Evolutionary conservation across 768 basidiomycete species (phyloP), one percentile per base, ranked within the genome.

Genomic region (Rubroboletus pulcherrimus): DNA sequence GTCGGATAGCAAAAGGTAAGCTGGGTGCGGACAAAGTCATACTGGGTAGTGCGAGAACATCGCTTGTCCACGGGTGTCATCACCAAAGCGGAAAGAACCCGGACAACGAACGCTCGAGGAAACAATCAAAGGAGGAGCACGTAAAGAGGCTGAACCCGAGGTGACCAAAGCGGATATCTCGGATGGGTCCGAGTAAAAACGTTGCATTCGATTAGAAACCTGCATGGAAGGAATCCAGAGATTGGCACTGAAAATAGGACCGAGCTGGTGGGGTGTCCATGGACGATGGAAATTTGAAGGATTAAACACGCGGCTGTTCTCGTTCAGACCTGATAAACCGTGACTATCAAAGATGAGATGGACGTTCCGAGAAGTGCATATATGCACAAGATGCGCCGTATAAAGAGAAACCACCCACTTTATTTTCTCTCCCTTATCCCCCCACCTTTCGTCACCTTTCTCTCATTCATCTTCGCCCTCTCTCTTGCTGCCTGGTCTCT

Each of bases 351-450:
- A 40, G 8, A 24, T 24, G 9, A 12, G 21, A 38, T n/a, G 30
- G 14, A 49, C 5, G 7, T 51, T 14, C 24, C 35, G n/a, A 37
- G 34, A 54, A 14, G 34, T 21, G 39, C 49, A 21, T 39, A 19
- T 31, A 51, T 37, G 48, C 37, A 24, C 17, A 24, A 37, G 17
- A 37, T 14, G 15, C 7, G 14, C 24, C 14, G 24, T 15, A 40
- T 10, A 29, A 19, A 31, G n/a, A n/a, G 30, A 39, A 47, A 45
- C 9, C 12, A 58, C 66, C 45, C 17, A 60, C 57, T 10, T 55
- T 49, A 72, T 50, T 57, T 72, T 53, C 69, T 61, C 33, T 72
- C 68, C 34, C 70, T 63, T 51, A 72, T 69, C 8, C 62, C 59
- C 3, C 59, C 56, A 19, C 55, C 48, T 9, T 54, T 53, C 26